Evolutionary conservation across 2,329 filamentous ascomycete genomes (phyloP), one percentile per base, ranked within the genome.

Genomic region (Verticillium longisporum): DNA sequence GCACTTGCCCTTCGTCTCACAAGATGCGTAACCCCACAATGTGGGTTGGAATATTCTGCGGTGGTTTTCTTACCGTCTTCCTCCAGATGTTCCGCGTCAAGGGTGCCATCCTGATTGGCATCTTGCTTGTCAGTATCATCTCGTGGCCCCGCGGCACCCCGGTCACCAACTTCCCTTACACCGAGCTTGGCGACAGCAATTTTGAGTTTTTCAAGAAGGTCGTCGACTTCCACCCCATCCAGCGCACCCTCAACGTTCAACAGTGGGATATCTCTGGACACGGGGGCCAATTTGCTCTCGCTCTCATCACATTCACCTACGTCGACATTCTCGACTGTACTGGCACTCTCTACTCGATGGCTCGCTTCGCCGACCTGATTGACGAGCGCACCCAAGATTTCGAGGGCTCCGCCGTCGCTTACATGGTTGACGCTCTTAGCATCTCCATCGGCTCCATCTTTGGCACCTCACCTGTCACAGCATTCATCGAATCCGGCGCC

Each of bases 121-220:
- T 96, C 65, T 73, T 93, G 32, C 83, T 96, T 32, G 91, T 96
- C 61, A 92, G 88, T 65, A 88, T 96, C 74, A 92, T 95, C 73
- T 96, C 91, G 9, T 96, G 92, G 92, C 92, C 92, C 0, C 85
- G 92, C 31, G 77, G 79, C 18, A 94, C 91, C 0, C 72, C 82
- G 0, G 87, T 96, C 61, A 94, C 91, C 6, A 92, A 89, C 73
- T 96, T 96, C 76, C 91, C 92, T 0, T 80, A 93, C 68, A 90
- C 85, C 0, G 66, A 80, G 0, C 73, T 88, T 2, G 92, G 92
- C 50, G 80, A 93, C 72, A 81, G 82, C 68, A 78, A 78, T 50
- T 96, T 96, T 73, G 80, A 93, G 68, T 96, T 96, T 75, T 96
- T 96, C 83, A 92, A 90, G 73, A 83, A 92, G 71, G 90, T 96